phyloP scores from a whole-genome alignment of 225 moss, liverwort and hornwort genomes.

The Pleurozium schreberi region DNA sequence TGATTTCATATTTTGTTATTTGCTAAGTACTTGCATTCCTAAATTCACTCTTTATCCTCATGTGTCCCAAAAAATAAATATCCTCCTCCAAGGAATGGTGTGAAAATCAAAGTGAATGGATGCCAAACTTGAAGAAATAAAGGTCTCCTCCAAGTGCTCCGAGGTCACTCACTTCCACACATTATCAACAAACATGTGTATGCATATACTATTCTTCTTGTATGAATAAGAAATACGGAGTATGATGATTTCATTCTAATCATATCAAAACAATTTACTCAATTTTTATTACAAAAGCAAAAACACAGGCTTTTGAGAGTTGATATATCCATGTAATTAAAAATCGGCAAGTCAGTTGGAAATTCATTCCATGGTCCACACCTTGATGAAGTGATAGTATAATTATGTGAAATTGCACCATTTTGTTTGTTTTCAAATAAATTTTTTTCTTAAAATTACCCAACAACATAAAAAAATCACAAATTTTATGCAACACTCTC shows the following conservation, averaged over 20 bases:
- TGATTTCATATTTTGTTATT: not conserved
- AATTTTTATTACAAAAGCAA: not conserved
- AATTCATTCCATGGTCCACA: not conserved
- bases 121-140: not conserved
- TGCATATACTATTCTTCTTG: not conserved
- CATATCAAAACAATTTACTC: too few species aligned
- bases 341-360: not conserved
- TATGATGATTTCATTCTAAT: not conserved
- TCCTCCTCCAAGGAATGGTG: not conserved
- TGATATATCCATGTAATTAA: not conserved
- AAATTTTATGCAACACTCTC: not conserved
- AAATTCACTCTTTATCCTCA: not conserved
- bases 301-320: accelerated
- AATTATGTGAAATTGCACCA: not conserved
- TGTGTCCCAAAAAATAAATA: not conserved
- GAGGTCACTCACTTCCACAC: too few species aligned
- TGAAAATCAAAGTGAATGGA: not conserved
- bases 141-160: not conserved
- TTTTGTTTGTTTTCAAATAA: not conserved
- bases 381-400: not conserved
- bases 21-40: not conserved
- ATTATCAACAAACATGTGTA: not conserved
- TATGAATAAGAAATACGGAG: not conserved
- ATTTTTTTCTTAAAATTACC: not conserved
- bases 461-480: too few species aligned